These are phyloP conservation scores for Sporothrix dimorphospora DNA, from an alignment of 2,329 filamentous ascomycete genomes.

Conservation along the genomic window DNA sequence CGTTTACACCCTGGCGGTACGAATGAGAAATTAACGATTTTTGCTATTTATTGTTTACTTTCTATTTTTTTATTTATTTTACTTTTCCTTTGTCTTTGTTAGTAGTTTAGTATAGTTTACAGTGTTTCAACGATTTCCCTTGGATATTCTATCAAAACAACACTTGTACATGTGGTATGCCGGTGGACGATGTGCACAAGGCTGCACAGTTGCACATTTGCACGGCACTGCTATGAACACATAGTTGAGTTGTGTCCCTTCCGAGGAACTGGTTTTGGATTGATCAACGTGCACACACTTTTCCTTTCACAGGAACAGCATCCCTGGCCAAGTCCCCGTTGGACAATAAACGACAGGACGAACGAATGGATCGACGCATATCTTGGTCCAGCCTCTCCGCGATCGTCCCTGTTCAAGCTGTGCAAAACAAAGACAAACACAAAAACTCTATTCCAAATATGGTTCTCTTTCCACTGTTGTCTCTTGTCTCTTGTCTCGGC, in stretches of 20 bases:
- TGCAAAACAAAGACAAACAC: background rate
- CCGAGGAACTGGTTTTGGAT: background rate
- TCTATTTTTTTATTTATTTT: constrained; percentile 26
- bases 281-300: background rate
- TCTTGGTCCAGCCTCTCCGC: background rate
- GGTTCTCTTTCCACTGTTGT: background rate
- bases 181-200: background rate
- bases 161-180: background rate
- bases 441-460: constrained; percentile 5
- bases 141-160: background rate
- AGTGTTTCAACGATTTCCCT: background rate
- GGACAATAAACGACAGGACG: background rate
- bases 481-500: constrained; percentile 12
- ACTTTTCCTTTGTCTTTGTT: background rate
- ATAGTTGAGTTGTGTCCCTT: too few relatives aligned
- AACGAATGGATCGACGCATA: constrained; percentile 12
- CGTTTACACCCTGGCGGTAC: constrained; percentile 17
- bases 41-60: constrained; percentile 30
- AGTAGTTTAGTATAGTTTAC: background rate
- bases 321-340: background rate
- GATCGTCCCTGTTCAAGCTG: background rate
- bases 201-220: constrained; percentile 13
- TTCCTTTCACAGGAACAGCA: background rate
- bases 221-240: constrained; percentile 5
- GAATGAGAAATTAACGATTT: constrained; percentile 31